Conservation (phyloP, 2,329 filamentous ascomycete genomes). For the Trichoderma oligosporum region DNA sequence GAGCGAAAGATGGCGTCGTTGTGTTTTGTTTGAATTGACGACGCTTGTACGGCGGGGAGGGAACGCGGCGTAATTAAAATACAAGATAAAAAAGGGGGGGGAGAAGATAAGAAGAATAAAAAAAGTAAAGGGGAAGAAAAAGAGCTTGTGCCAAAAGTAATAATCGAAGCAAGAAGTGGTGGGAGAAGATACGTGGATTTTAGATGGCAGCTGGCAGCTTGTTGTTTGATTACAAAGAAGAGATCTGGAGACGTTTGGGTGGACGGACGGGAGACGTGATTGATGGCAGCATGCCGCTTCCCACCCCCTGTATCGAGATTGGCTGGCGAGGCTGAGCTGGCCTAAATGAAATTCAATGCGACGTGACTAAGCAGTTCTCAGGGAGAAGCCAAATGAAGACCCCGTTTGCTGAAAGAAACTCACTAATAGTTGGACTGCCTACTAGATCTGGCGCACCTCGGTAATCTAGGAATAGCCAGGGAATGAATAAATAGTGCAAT, state of each 20-base stretch:
- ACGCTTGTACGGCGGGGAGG: conserved; percentile 12
- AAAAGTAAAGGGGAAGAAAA: neutral
- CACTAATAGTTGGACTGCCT: too few relatives aligned
- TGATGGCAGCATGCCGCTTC: conserved; percentile 10
- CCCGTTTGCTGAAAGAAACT: too few relatives aligned
- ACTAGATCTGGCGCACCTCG: too few relatives aligned
- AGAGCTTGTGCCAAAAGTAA: neutral
- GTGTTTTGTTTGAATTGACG: conserved; percentile 13
- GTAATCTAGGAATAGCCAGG: too few relatives aligned
- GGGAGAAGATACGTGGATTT: neutral
- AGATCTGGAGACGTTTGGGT: neutral
- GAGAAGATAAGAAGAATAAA: neutral
- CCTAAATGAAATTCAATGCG: conserved; percentile 5
- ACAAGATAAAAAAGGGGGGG: neutral
- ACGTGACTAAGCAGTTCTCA: conserved; percentile 16
- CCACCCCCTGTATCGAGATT: conserved; percentile 15
- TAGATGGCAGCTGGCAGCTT: conserved; percentile 6
- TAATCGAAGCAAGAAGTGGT: neutral
- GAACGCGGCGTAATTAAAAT: conserved; percentile 9
- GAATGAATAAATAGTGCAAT: too few relatives aligned
- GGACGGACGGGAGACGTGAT: conserved; percentile 7
- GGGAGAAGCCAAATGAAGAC: neutral
- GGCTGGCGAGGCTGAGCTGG: conserved; percentile 19
- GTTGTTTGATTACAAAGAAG: conserved; percentile 18
- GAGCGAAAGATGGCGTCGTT: conserved; percentile 10